Base-by-base conservation (phyloP, 352 stramenopile species). In the Phytophthora syringae region DNA sequence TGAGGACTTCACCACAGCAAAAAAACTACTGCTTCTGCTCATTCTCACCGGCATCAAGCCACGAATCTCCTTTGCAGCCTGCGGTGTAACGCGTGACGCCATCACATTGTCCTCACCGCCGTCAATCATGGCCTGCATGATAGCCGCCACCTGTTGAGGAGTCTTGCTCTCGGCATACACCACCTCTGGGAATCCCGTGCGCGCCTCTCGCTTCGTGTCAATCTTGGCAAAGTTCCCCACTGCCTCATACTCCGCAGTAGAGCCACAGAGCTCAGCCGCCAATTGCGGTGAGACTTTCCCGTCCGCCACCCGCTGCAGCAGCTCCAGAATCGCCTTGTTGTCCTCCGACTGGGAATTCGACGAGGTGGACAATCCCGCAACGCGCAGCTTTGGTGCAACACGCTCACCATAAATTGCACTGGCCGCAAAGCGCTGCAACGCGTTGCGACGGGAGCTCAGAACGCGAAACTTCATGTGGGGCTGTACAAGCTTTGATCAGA, bases 161-260 rank as follows among this genome's bases (percentile, higher is more conserved):
- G 89, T 98, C 72, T 99, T 99, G 22, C 92, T 94, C 74, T 98
- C 85, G 13, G 80, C 92, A 77, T 98, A 99, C 25, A 99, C 86
- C 36, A 97, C 95, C 55, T 99, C 95, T 0, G 96, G 96, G 65
- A 99, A 98, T 10, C 95, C 95, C 16, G 92, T 97, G n/a, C 96
- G 88, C 37, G 66, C 77, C 6, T 86, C 79, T 13, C 96, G 80
- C 16, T 86, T 82, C 43, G 93, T 96, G 73, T 99, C 96, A 25
- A 99, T 91, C 74, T 93, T 93, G 39, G 83, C 85, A 30, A 79
- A 92, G 6, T 71, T 49, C 2, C 73, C 81, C 10, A 92, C 67
- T 22, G 72, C 62, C 47, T 90, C 69, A 34, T 93, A 93, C 49
- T 82, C 74, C 12, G 44, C 20, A 34, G 39, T 22, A 52, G 28